These are phyloP conservation scores for Fusarium tjaetaba DNA, from an alignment of 2,329 filamentous ascomycete species.

Conservation along the genomic window DNA sequence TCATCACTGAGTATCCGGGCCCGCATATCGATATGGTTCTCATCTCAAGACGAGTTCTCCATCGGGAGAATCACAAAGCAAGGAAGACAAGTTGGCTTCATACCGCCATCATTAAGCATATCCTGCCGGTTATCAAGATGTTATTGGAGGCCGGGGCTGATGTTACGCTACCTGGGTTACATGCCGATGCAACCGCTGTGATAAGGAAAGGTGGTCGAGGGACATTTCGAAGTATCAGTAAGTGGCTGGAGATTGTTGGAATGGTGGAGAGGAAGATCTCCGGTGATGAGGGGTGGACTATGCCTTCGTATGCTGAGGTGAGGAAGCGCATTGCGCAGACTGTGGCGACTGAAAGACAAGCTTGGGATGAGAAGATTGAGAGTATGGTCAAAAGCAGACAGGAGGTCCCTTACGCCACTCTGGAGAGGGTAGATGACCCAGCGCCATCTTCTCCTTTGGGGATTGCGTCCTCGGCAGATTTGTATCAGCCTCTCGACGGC, in stretches of 20 bases:
- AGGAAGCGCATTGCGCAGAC: accelerated
- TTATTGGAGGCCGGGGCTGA: conserved; percentile 1
- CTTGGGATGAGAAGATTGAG: background rate
- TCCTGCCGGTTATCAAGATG: background rate
- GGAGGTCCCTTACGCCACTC: background rate
- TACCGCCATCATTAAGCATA: background rate
- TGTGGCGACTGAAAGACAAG: background rate
- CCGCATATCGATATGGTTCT: conserved; percentile 12
- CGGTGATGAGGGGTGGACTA: background rate
- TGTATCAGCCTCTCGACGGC: background rate
- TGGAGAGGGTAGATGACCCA: accelerated
- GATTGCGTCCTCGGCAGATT: accelerated
- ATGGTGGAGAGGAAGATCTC: background rate
- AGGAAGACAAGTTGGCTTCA: conserved; percentile 11
- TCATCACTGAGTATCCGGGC: conserved; percentile 10
- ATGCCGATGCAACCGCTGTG: background rate
- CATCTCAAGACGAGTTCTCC: accelerated
- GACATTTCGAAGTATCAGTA: accelerated
- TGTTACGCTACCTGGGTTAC: background rate
- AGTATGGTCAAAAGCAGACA: background rate
- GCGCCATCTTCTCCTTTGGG: accelerated
- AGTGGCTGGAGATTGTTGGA: background rate
- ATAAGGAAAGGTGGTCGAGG: background rate
- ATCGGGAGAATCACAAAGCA: accelerated
- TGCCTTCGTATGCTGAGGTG: background rate